These are phyloP conservation scores for Mallotus nudiflorus DNA, from an alignment of 345 rosid species.

Conservation along the genomic window DNA sequence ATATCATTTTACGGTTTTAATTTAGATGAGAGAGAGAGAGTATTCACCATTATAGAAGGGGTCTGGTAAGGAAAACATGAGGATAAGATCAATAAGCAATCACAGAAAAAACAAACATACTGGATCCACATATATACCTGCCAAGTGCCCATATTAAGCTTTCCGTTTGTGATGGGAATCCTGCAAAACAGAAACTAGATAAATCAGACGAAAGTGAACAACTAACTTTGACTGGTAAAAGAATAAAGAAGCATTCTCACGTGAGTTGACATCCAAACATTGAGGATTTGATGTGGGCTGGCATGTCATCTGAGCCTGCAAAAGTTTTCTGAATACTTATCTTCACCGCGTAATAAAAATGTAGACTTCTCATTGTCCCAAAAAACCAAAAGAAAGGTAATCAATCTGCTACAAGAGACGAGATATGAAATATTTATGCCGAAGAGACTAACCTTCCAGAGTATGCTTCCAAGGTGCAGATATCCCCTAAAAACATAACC, in stretches of 20 bases:
- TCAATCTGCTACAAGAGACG: too few species aligned
- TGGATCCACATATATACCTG: conserved; percentile 78
- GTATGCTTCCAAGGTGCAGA: conserved; percentile 98
- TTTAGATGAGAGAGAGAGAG: too few species aligned
- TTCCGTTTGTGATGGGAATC: conserved; percentile 78
- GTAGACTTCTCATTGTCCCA: too few species aligned
- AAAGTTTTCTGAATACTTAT: too few species aligned
- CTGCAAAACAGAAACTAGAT: conserved; percentile 39
- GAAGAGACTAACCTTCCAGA: conserved; percentile 67
- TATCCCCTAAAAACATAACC: conserved; percentile 53
- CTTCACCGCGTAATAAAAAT: too few species aligned
- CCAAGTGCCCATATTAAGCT: conserved; percentile 95
- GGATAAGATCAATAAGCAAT: too few species aligned
- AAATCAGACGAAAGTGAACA: background rate
- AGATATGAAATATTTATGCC: too few species aligned
- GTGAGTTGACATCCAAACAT: conserved; percentile 87
- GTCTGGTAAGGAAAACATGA: too few species aligned
- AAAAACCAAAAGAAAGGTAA: too few species aligned
- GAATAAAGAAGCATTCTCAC: conserved; percentile 41
- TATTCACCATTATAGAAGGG: too few species aligned
- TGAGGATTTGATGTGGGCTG: conserved; percentile 93
- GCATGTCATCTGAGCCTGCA: conserved; percentile 95
- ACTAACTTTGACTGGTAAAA: background rate
- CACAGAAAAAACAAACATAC: background rate
- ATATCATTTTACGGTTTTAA: too few species aligned